phyloP scores from a whole-genome alignment of 768 basidiomycete genomes.

The Agrocybe praecox region DNA sequence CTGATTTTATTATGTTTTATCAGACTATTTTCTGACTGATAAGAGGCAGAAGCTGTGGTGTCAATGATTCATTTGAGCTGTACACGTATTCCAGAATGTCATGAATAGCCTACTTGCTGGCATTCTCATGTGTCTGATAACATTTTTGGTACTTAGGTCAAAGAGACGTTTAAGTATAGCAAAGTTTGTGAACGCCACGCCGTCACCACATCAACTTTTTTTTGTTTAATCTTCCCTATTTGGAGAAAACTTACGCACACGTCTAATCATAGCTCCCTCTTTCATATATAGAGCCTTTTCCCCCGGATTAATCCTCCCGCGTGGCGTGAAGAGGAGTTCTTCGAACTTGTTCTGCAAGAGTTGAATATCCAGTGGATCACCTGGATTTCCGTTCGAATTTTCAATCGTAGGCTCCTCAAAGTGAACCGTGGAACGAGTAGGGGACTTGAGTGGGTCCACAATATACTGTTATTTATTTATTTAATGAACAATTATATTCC shows the following conservation, averaged over 20 bases:
- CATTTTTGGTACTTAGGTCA: no score
- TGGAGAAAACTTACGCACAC: not conserved
- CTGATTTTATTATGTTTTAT: no score
- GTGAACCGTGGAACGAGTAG: no score
- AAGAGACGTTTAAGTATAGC: no score
- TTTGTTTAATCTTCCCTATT: not conserved
- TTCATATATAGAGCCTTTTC: not conserved
- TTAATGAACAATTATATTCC: not conserved
- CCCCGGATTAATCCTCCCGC: not conserved
- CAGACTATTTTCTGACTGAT: no score
- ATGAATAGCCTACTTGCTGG: no score
- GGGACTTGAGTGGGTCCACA: no score
- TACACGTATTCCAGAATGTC: no score
- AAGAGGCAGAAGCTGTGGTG: no score
- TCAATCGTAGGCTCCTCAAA: not conserved
- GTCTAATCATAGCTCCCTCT: not conserved
- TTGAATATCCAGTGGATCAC: not conserved
- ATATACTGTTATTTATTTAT: no score
- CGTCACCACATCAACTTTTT: not conserved
- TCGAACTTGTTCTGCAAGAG: not conserved
- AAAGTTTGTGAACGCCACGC: not conserved
- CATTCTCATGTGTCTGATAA: no score
- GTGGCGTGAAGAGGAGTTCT: not conserved
- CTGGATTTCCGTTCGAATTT: not conserved
- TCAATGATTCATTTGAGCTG: no score